Percentiles rank a stretch among this genome's conserved stretches.
Evolutionary conservation across 768 basidiomycete genomes (phyloP).

Genomic region (Kwoniella bestiolae): DNA sequence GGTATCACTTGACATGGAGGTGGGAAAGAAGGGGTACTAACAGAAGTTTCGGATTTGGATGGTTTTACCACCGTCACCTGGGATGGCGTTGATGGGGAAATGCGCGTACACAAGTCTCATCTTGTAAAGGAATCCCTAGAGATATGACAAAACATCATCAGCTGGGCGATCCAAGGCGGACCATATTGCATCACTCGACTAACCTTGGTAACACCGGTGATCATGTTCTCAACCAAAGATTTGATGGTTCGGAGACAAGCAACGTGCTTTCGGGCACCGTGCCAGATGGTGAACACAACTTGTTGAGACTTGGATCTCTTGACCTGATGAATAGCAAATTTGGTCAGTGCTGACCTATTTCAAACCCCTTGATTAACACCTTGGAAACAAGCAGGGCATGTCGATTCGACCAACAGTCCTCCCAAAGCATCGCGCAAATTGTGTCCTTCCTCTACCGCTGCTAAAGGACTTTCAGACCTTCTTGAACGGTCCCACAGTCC

Average conservation of each 20-base stretch:
- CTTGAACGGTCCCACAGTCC: no score
- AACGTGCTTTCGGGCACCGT: conserved; percentile 96
- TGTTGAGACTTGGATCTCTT: conserved; percentile 67
- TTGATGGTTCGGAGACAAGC: conserved; percentile 96
- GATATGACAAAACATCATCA: conserved; percentile 3
- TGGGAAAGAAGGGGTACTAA: conserved; percentile 27
- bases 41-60: conserved; percentile 60
- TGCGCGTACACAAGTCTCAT: conserved; percentile 99
- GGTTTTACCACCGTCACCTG: conserved; percentile 51
- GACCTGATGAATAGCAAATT: conserved; percentile 40
- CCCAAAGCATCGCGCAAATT: not conserved
- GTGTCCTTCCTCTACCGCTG: no score
- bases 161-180: not conserved
- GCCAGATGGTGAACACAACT: conserved; percentile 94
- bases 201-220: conserved; percentile 94
- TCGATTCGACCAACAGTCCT: no score
- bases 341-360: not conserved
- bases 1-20: not conserved
- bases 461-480: no score
- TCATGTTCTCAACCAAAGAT: conserved; percentile 95
- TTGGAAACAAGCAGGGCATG: not conserved
- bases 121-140: conserved; percentile 98
- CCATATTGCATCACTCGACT: conserved; percentile 27
- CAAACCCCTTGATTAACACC: not conserved
- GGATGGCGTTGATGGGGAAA: conserved; percentile 98